Conservation (phyloP, 306 rosid species). For the Ormosia semicastrata region DNA sequence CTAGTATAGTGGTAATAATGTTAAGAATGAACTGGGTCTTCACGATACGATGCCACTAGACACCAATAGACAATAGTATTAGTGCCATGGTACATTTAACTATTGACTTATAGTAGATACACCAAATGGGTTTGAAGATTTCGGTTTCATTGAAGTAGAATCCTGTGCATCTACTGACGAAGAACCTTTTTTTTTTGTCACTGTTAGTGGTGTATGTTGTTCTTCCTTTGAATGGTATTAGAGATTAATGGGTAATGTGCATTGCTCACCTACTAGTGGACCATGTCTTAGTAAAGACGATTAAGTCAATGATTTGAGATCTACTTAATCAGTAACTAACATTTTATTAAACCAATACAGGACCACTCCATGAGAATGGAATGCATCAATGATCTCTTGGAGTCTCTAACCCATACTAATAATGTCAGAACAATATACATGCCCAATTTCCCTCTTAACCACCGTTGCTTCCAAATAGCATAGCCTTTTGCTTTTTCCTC, state of each 20-base stretch:
- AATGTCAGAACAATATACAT: background rate
- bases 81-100: background rate
- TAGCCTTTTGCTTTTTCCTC: background rate
- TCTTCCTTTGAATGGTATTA: constrained; percentile 1
- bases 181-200: background rate
- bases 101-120: constrained; percentile 8
- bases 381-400: background rate
- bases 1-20: background rate
- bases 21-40: background rate
- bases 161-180: background rate
- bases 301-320: constrained; percentile 39
- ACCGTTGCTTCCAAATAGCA: constrained; percentile 2
- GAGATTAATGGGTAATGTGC: constrained; percentile 20
- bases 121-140: background rate
- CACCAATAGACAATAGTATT: background rate
- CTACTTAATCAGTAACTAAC: constrained; percentile 30
- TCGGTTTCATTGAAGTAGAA: background rate
- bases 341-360: constrained; percentile 5
- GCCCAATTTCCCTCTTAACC: constrained; percentile 20
- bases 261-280: constrained; percentile 35
- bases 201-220: background rate
- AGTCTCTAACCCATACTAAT: background rate
- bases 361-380: constrained; percentile 2
- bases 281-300: constrained; percentile 29
- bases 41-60: background rate